phyloP scores from a whole-genome alignment of 2,329 filamentous ascomycete species.

The Rhynchosporium agropyri region DNA sequence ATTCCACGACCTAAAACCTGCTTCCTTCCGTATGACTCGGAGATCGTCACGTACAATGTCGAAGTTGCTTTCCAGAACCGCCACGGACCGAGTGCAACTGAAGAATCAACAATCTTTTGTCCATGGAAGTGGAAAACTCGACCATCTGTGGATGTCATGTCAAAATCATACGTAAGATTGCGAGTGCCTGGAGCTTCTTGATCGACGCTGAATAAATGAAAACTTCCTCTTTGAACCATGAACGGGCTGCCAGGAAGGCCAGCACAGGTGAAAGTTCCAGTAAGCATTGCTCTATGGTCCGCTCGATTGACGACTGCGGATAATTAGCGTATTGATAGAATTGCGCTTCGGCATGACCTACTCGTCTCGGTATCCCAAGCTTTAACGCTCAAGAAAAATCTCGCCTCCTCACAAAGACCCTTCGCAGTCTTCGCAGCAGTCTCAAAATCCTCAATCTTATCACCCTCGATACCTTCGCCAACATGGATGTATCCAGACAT shows the following conservation, averaged over 20 bases:
- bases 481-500: slow-evolving; percentile 64
- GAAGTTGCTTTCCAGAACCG: slow-evolving; percentile 65
- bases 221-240: slow-evolving; percentile 59
- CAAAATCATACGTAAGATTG: slow-evolving; percentile 64
- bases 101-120: slow-evolving; percentile 64
- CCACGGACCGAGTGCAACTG: slow-evolving; percentile 56
- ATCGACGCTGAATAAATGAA: slow-evolving; percentile 59
- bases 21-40: slow-evolving; percentile 36
- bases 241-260: slow-evolving; percentile 59
- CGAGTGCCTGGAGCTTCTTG: slow-evolving; percentile 57
- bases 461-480: slow-evolving; percentile 46
- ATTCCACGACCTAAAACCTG: slow-evolving; percentile 60
- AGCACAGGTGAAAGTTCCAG: slow-evolving; percentile 61
- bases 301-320: slow-evolving; percentile 48
- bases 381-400: slow-evolving; percentile 62
- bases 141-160: slow-evolving; percentile 58
- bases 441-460: slow-evolving; percentile 55
- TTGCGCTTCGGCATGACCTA: slow-evolving; percentile 31
- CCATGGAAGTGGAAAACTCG: slow-evolving; percentile 60
- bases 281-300: slow-evolving; percentile 56
- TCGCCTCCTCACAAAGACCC: slow-evolving; percentile 57
- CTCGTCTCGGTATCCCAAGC: slow-evolving; percentile 54
- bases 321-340: slow-evolving; percentile 3
- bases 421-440: slow-evolving; percentile 55
- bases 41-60: slow-evolving; percentile 64